Evolutionary conservation across 2,329 filamentous ascomycete genomes (phyloP).

Genomic region (Microcera coccophila): DNA sequence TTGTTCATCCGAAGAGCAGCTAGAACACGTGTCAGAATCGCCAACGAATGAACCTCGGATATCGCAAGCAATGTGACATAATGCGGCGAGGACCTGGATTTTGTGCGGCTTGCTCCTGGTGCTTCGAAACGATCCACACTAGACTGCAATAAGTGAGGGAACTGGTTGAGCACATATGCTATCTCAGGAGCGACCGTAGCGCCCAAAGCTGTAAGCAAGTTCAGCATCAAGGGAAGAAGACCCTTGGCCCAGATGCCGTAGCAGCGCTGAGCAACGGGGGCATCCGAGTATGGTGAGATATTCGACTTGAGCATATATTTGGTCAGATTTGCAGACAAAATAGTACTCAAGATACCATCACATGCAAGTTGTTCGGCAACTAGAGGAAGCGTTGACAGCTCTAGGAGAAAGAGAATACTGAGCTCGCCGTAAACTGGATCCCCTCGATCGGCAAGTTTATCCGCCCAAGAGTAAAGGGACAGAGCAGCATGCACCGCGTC

Average conservation of each 20-base stretch:
- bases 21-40: constrained; percentile 71
- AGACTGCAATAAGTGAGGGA: constrained; percentile 70
- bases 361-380: constrained; percentile 88
- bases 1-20: constrained; percentile 61
- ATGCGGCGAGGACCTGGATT: constrained; percentile 47
- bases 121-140: constrained; percentile 70
- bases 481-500: constrained; percentile 76
- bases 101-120: constrained; percentile 51
- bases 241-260: constrained; percentile 89
- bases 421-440: constrained; percentile 93
- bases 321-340: constrained; percentile 75
- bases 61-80: constrained; percentile 70
- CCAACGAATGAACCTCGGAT: constrained; percentile 73
- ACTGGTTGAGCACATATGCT: constrained; percentile 82
- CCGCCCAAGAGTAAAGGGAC: constrained; percentile 90
- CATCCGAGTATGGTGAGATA: constrained; percentile 75
- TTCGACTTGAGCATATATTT: constrained; percentile 68
- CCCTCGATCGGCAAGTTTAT: constrained; percentile 69
- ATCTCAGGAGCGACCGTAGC: constrained; percentile 80
- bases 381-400: constrained; percentile 74
- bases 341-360: constrained; percentile 74
- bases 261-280: constrained; percentile 63
- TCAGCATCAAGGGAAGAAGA: constrained; percentile 81
- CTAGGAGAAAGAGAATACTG: constrained; percentile 82
- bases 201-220: constrained; percentile 78